Conservation (phyloP, 176 grass and related monocot genomes). For the Carex kokanica region DNA sequence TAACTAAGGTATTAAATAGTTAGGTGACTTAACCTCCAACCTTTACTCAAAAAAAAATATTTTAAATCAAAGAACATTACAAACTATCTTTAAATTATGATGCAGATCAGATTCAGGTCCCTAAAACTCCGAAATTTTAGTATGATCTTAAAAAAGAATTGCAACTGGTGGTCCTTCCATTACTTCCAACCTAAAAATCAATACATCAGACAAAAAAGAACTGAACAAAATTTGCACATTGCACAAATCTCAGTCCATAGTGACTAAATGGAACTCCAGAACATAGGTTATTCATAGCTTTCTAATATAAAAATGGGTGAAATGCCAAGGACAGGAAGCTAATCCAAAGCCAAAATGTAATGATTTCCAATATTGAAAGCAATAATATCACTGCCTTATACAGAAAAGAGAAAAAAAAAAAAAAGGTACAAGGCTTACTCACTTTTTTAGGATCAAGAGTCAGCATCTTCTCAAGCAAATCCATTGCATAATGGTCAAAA, state of each 20-base stretch:
- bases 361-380: not conserved
- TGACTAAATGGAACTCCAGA: not conserved
- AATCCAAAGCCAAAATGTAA: not conserved
- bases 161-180: not conserved
- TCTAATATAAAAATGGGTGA: not conserved
- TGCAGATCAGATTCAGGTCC: not conserved
- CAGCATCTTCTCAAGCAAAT: conserved; percentile 84
- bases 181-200: not conserved
- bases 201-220: too few relatives aligned
- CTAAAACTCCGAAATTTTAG: not conserved
- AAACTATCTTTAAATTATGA: not conserved
- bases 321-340: not conserved
- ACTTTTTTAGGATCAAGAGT: conserved; percentile 72
- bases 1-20: too few relatives aligned
- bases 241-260: not conserved
- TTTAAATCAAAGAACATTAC: not conserved
- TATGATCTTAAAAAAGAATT: not conserved
- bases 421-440: conserved; percentile 2
- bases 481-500: conserved; percentile 80
- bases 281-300: not conserved
- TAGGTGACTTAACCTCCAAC: too few relatives aligned
- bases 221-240: not conserved
- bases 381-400: not conserved
- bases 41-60: not conserved
- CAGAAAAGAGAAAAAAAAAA: not conserved